Base-by-base conservation (phyloP, 106 monocot species). In the Platanthera zijinensis region DNA sequence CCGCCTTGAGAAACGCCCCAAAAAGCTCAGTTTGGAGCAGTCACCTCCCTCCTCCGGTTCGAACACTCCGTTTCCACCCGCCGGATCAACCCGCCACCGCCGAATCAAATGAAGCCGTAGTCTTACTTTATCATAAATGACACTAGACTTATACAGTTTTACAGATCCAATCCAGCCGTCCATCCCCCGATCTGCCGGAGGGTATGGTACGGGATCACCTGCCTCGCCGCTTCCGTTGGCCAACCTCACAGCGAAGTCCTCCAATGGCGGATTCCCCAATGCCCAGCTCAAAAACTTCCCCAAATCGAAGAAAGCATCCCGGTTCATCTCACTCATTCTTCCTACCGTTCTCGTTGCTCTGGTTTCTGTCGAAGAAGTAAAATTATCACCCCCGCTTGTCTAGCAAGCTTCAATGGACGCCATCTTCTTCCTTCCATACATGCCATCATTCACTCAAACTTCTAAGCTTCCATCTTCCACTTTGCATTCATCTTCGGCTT, bases 351-450 rank as follows among this genome's bases (percentile, higher is more conserved):
- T 25, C 32, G 30, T 32, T 32, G 66, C 66, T 32, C 66, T 66
- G 66, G 32, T 66, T 66, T 66, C 11, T 32, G 10, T 32, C 32
- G 66, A 66, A 66, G 66, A 30, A 10, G 11, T 30, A 25, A 66
- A 66, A 53, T 66, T 66, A 30, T 66, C 39, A 39, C 39, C 39
- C 2, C 39, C 32, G 32, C 32, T 32, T 8, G 25, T 30, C 25
- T 2, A 25, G 10, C 28, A 18, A 51, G 14, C 73, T 25, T 50
- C 72, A 25, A 59, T 74, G 79, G 79, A 72, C 9, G 59, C 80
- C 63, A 75, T 32, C 57, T 19, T 77, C 77, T 45, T 72, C 81
- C 46, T 71, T 14, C 64, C 73, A 21, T 61, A 30, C 18, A 78
- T 8, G 18, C 77, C 25, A 5, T 19, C 13, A 73, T 59, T 13